phyloP scores from a whole-genome alignment of 1,139 yeast genomes.

The Suhomyces coccinellae region DNA sequence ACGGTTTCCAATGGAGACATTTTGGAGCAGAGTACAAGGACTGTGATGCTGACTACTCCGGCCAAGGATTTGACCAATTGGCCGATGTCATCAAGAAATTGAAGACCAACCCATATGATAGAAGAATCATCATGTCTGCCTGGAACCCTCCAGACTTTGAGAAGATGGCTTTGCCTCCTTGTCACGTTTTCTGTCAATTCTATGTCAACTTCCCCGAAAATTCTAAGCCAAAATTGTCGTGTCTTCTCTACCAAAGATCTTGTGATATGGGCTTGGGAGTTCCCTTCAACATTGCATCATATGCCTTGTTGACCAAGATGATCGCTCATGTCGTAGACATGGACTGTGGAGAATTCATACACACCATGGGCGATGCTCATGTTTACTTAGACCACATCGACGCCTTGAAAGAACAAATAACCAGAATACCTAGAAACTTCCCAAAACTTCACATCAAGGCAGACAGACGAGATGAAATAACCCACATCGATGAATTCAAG shows the following conservation, averaged over 20 bases:
- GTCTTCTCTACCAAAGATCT: slow-evolving; percentile 92
- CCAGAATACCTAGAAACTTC: slow-evolving; percentile 72
- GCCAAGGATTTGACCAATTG: slow-evolving; percentile 89
- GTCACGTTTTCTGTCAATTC: slow-evolving; percentile 95
- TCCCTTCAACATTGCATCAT: slow-evolving; percentile 96
- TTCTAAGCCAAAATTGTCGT: slow-evolving; percentile 67
- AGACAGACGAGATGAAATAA: slow-evolving; percentile 47
- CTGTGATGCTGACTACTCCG: slow-evolving; percentile 83
- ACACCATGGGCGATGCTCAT: slow-evolving; percentile 96
- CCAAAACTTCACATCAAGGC: slow-evolving; percentile 76
- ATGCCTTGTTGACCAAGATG: slow-evolving; percentile 89
- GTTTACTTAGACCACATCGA: slow-evolving; percentile 91
- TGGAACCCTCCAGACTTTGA: slow-evolving; percentile 98
- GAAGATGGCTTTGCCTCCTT: slow-evolving; percentile 96
- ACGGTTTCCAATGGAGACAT: slow-evolving; percentile 99
- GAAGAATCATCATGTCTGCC: slow-evolving; percentile 92
- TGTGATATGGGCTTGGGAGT: slow-evolving; percentile 99
- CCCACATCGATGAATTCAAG: slow-evolving; percentile 79
- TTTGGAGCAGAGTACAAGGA: slow-evolving; percentile 90
- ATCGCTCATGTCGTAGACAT: slow-evolving; percentile 91
- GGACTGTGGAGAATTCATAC: slow-evolving; percentile 94
- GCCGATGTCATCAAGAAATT: slow-evolving; percentile 75
- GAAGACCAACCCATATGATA: slow-evolving; percentile 86
- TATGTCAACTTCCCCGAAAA: slow-evolving; percentile 75
- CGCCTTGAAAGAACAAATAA: slow-evolving; percentile 76